Base-by-base conservation (phyloP, 1,284 basidiomycete species). In the Moesziomyces antarcticus region DNA sequence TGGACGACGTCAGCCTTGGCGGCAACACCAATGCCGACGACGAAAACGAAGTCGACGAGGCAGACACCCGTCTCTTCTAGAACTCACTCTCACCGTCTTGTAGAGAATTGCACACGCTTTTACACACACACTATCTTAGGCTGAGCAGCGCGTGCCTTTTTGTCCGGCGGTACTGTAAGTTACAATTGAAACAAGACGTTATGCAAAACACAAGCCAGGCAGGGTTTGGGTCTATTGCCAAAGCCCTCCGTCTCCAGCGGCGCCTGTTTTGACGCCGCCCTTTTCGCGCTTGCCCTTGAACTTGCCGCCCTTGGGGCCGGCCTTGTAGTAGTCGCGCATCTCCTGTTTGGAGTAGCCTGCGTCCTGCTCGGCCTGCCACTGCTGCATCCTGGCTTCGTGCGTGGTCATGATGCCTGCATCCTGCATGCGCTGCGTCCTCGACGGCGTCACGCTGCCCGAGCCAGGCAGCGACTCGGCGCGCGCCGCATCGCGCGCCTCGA, bases 281-380 rank as follows among this genome's bases (percentile, higher is more conserved):
- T 81, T 81, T 35, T 73, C 78, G 16, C 63, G 50, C 56, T 80
- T 80, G 9, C 78, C 78, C 46, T 76, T 81, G 27, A 78, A 68
- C 58, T 81, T 81, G 45, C 79, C 79, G 4, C 79, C 79, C 49
- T 77, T 78, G 8, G 66, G 60, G 27, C 76, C 78, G 5, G 52
- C 48, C 65, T 81, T 81, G 66, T 81, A 81, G 41, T 75, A 75
- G 18, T 75, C 77, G 13, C 80, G 41, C 75, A 80, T 75, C 55
- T 81, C 77, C 27, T 64, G 56, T 51, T 81, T 81, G 30, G 62
- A 60, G 24, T 49, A 75, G 35, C 65, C 56, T 2, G 59, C 50
- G 13, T 75, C 67, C 25, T 58, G 57, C 45, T 77, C 67, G 37
- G 60, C 56, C 42, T 69, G 53, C 80, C 80, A 81, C 65, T 80